Conservation (phyloP, 257 asterid genomes). For the Solanum medicagineum region DNA sequence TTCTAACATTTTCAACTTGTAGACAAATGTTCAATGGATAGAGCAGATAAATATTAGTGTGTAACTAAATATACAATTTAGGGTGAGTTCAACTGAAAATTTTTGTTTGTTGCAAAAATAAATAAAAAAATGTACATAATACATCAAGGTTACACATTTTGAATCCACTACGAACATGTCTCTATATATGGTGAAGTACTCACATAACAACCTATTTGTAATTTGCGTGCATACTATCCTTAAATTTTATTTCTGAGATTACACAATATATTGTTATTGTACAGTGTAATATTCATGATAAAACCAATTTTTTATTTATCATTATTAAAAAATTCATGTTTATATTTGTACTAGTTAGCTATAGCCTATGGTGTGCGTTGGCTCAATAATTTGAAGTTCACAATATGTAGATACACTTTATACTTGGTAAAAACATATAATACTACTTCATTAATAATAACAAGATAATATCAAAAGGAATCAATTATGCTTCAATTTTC, state of each 20-base stretch:
- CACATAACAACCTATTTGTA: no score
- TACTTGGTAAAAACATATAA: no score
- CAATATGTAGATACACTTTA: no score
- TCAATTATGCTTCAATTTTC: no score
- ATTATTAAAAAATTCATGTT: neutral
- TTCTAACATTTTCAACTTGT: neutral
- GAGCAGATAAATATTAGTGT: neutral
- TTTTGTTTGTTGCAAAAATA: no score
- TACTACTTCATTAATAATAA: no score
- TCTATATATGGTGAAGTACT: neutral
- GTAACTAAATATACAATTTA: no score
- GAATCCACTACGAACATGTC: neutral
- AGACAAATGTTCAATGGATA: neutral
- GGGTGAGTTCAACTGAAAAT: neutral
- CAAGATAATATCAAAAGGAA: no score
- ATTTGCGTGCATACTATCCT: neutral
- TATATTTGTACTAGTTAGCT: neutral
- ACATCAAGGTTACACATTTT: neutral
- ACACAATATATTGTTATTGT: neutral
- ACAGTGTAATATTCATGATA: neutral
- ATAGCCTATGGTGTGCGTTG: no score
- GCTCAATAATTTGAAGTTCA: no score
- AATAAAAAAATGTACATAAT: no score
- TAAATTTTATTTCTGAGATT: neutral
- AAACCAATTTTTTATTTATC: neutral